phyloP scores from a whole-genome alignment of 208 protist species.

The Acanthamoeba sp. region DNA sequence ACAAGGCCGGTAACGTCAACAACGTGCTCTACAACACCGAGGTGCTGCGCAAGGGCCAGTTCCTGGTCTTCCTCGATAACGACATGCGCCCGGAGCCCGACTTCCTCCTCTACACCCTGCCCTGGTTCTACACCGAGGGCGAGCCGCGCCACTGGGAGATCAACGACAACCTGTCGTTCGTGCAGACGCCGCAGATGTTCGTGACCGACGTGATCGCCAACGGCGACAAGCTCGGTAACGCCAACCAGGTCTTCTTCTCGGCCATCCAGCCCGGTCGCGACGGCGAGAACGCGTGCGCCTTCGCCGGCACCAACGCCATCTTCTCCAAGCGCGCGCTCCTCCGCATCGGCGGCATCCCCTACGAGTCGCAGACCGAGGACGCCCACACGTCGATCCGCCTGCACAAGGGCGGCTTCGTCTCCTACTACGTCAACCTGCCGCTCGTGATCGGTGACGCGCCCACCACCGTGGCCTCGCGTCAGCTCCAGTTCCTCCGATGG shows the following conservation, averaged over 20 bases:
- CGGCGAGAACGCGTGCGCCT: slow-evolving; percentile 69
- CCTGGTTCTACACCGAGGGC: slow-evolving; percentile 65
- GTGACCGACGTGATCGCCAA: slow-evolving; percentile 2
- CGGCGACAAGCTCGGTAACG: slow-evolving; percentile 62
- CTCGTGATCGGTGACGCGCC: slow-evolving; percentile 70
- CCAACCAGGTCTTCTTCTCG: slow-evolving; percentile 59
- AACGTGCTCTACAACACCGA: slow-evolving; percentile 72
- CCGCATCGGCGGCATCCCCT: slow-evolving; percentile 52
- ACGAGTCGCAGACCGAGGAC: slow-evolving; percentile 70
- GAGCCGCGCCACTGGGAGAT: slow-evolving; percentile 36
- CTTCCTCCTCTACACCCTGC: slow-evolving; percentile 68
- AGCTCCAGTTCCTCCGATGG: slow-evolving; percentile 55
- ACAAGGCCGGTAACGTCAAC: slow-evolving; percentile 74
- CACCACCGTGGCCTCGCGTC: slow-evolving; percentile 57
- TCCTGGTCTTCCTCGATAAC: slow-evolving; percentile 57
- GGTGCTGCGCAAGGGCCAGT: slow-evolving; percentile 47
- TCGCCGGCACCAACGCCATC: slow-evolving; percentile 66
- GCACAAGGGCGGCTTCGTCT: slow-evolving; percentile 55
- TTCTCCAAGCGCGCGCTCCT: slow-evolving; percentile 67
- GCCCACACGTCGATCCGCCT: slow-evolving; percentile 68
- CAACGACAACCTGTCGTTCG: slow-evolving; percentile 72
- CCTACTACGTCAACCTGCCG: slow-evolving; percentile 67
- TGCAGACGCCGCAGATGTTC: slow-evolving; percentile 69
- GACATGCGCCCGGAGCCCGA: slow-evolving; percentile 60
- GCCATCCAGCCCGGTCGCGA: slow-evolving; percentile 70